Percentiles rank a stretch among this genome's conserved stretches.
These are phyloP conservation scores for Aspergillus piperis DNA, from an alignment of 2,329 filamentous ascomycete species.

Conservation along the genomic window DNA sequence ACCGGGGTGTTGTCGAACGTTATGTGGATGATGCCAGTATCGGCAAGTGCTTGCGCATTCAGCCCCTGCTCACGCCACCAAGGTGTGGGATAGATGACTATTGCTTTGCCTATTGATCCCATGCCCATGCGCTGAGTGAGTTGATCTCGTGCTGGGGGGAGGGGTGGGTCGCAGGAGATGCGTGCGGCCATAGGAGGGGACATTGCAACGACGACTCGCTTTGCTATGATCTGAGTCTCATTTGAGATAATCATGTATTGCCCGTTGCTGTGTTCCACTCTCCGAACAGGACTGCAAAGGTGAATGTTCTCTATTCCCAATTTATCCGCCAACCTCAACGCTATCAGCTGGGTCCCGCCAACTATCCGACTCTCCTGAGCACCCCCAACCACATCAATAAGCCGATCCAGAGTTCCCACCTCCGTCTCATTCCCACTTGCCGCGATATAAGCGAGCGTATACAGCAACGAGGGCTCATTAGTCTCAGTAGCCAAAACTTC, in stretches of 20 bases:
- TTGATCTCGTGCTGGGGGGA: slow-evolving; percentile 10
- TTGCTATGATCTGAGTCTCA: neutral
- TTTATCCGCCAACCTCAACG: neutral
- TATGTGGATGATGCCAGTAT: slow-evolving; percentile 20
- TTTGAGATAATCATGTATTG: neutral
- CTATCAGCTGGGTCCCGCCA: neutral
- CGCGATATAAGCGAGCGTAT: slow-evolving; percentile 2
- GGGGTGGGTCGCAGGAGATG: slow-evolving; percentile 6
- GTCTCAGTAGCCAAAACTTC: slow-evolving; percentile 11
- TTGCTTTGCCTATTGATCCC: slow-evolving; percentile 17
- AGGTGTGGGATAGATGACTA: slow-evolving; percentile 15
- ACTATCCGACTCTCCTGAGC: slow-evolving; percentile 4
- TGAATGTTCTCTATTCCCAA: neutral
- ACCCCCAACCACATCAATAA: neutral
- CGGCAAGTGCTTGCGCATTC: slow-evolving; percentile 23
- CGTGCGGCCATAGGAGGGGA: slow-evolving; percentile 4
- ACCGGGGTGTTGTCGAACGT: slow-evolving; percentile 26
- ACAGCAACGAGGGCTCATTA: slow-evolving; percentile 5
- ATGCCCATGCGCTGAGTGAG: slow-evolving; percentile 20
- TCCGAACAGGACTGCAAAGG: neutral
- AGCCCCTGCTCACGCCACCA: slow-evolving; percentile 25
- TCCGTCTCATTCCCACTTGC: slow-evolving; percentile 6
- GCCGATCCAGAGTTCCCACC: slow-evolving; percentile 2
- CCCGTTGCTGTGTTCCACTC: neutral
- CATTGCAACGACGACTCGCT: slow-evolving; percentile 1